Conservation (phyloP, 257 asterid species). For the Solanum sejunctum region DNA sequence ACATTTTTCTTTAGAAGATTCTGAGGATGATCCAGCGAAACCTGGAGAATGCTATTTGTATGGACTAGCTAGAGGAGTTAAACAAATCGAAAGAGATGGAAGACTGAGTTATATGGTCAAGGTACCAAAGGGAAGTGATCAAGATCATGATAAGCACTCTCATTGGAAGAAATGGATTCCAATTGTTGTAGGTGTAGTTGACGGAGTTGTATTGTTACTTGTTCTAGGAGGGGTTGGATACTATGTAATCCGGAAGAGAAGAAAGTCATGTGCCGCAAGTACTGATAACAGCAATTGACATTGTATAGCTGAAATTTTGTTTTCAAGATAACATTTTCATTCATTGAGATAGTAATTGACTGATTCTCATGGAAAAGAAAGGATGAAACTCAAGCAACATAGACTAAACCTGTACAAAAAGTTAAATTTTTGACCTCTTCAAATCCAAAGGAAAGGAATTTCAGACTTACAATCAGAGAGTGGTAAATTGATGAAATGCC, state of each 20-base stretch:
- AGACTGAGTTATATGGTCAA: conserved; percentile 41
- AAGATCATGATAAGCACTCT: conserved; percentile 20
- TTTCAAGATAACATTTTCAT: background rate
- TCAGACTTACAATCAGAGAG: background rate
- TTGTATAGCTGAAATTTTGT: background rate
- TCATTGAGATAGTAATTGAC: background rate
- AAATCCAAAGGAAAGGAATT: background rate
- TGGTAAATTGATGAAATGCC: background rate
- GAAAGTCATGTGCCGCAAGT: conserved; percentile 1
- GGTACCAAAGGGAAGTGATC: conserved; percentile 28
- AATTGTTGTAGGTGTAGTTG: conserved; percentile 50
- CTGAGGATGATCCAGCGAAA: background rate
- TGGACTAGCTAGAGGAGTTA: conserved; percentile 52
- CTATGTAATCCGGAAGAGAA: conserved; percentile 40
- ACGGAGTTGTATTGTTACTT: conserved; percentile 46
- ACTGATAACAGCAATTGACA: background rate
- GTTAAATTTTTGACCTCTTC: background rate
- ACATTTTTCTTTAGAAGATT: conserved; percentile 6
- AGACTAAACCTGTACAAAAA: background rate
- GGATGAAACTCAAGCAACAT: background rate
- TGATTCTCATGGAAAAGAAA: background rate
- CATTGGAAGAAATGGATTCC: conserved; percentile 62
- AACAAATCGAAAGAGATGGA: conserved; percentile 29
- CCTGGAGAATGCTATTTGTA: conserved; percentile 31
- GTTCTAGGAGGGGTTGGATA: conserved; percentile 53